These are phyloP conservation scores for Colletotrichum cuscutae DNA, from an alignment of 2,329 filamentous ascomycete genomes.

Conservation along the genomic window DNA sequence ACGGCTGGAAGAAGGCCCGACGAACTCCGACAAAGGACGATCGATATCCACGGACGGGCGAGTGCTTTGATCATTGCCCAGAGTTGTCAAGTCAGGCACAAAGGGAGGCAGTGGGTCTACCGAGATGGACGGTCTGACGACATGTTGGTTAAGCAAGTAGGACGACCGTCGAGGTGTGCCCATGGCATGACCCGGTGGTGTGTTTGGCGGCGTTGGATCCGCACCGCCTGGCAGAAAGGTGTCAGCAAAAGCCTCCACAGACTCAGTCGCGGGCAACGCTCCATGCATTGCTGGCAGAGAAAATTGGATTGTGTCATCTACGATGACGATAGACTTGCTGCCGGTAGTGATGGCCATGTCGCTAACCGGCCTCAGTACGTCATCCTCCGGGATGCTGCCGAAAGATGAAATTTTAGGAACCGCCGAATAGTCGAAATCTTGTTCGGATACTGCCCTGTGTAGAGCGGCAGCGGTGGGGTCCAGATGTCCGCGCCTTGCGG, in stretches of 20 bases:
- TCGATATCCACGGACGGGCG: constrained; percentile 46
- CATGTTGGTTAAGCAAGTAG: constrained; percentile 61
- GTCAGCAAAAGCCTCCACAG: constrained; percentile 65
- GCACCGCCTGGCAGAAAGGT: constrained; percentile 58
- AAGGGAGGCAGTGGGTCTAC: constrained; percentile 58
- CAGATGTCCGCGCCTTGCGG: constrained; percentile 33
- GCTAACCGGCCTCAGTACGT: constrained; percentile 56
- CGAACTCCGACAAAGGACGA: constrained; percentile 46
- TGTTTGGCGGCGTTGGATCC: constrained; percentile 70
- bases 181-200: constrained; percentile 60
- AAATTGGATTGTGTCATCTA: constrained; percentile 72
- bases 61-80: constrained; percentile 42
- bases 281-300: constrained; percentile 64
- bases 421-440: constrained; percentile 53
- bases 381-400: constrained; percentile 45
- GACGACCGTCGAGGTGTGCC: constrained; percentile 66
- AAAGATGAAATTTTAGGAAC: constrained; percentile 55
- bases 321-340: constrained; percentile 92
- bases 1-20: constrained; percentile 35
- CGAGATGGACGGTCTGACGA: constrained; percentile 47
- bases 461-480: constrained; percentile 15
- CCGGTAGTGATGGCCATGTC: constrained; percentile 75
- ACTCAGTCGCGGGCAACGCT: constrained; percentile 55
- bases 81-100: constrained; percentile 56
- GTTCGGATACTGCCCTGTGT: constrained; percentile 36